Percentiles rank a stretch among this genome's conserved stretches.
These are phyloP conservation scores for Blastocystis sp. DNA, from an alignment of 352 stramenopile species.

Conservation along the genomic window DNA sequence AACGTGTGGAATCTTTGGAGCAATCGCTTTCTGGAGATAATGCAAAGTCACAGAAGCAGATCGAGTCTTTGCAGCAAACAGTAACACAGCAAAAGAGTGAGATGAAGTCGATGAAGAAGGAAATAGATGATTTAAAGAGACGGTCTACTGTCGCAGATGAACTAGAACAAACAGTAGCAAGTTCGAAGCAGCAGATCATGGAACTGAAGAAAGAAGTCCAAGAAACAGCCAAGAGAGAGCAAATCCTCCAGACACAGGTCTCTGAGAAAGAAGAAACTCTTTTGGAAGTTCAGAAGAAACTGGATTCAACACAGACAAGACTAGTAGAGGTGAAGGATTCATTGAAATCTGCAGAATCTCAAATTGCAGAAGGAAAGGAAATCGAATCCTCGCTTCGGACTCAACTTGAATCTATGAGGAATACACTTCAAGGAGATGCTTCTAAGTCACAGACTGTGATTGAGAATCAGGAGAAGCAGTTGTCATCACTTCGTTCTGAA, in stretches of 20 bases:
- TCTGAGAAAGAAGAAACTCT: background rate
- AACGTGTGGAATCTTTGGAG: background rate
- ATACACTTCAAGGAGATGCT: background rate
- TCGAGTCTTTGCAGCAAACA: background rate
- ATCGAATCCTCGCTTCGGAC: background rate
- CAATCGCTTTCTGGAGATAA: slow-evolving; percentile 3
- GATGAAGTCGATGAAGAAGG: slow-evolving; percentile 7
- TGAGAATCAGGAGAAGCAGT: background rate
- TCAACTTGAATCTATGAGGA: background rate
- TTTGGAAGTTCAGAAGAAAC: background rate
- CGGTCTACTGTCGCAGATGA: background rate
- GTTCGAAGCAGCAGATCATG: background rate
- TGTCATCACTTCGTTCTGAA: background rate
- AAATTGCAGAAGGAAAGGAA: background rate
- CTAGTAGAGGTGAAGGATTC: background rate
- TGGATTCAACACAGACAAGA: background rate
- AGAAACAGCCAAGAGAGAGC: background rate
- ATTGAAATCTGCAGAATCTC: background rate
- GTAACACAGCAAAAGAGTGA: background rate
- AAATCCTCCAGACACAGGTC: background rate
- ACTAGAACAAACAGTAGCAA: background rate
- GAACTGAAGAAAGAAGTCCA: background rate
- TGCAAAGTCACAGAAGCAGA: slow-evolving; percentile 29
- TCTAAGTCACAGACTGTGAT: background rate
- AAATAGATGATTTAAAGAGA: background rate